Percentiles rank a stretch among this genome's conserved stretches.
These are phyloP conservation scores for Pythium aquatile DNA, from an alignment of 352 stramenopile genomes.

Conservation along the genomic window DNA sequence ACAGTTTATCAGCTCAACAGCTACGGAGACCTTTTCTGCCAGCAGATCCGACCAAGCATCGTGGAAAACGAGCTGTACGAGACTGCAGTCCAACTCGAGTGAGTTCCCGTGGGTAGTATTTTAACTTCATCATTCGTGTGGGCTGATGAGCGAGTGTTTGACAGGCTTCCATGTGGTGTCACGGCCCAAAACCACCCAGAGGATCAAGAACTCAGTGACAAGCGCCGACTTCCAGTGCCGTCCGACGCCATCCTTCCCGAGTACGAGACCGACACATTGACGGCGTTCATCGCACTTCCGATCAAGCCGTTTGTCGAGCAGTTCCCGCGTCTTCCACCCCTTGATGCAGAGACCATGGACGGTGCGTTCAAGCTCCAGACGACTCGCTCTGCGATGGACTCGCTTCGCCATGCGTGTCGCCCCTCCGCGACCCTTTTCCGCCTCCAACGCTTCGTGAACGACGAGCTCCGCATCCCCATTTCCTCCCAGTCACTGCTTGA, in stretches of 20 bases:
- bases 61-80: constrained; percentile 36
- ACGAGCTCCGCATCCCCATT: constrained; percentile 42
- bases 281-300: constrained; percentile 38
- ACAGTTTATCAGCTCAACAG: constrained; percentile 62
- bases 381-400: constrained; percentile 7
- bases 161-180: constrained; percentile 54
- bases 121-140: neutral
- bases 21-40: constrained; percentile 62
- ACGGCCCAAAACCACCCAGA: constrained; percentile 25
- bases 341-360: neutral
- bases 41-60: constrained; percentile 40
- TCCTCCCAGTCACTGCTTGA: constrained; percentile 41
- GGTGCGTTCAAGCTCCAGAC: constrained; percentile 3
- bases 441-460: constrained; percentile 54
- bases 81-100: constrained; percentile 55
- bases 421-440: constrained; percentile 61
- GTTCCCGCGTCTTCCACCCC: constrained; percentile 45
- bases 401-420: constrained; percentile 38
- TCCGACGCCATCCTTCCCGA: constrained; percentile 60
- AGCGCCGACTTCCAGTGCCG: constrained; percentile 39
- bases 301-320: constrained; percentile 48
- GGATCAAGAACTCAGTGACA: constrained; percentile 4
- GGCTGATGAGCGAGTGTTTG: neutral
- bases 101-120: constrained; percentile 20
- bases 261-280: constrained; percentile 45